Percentiles rank a stretch among this genome's conserved stretches.
Conservation (phyloP, 164 flowering plant species). For the Annona squamosa region DNA sequence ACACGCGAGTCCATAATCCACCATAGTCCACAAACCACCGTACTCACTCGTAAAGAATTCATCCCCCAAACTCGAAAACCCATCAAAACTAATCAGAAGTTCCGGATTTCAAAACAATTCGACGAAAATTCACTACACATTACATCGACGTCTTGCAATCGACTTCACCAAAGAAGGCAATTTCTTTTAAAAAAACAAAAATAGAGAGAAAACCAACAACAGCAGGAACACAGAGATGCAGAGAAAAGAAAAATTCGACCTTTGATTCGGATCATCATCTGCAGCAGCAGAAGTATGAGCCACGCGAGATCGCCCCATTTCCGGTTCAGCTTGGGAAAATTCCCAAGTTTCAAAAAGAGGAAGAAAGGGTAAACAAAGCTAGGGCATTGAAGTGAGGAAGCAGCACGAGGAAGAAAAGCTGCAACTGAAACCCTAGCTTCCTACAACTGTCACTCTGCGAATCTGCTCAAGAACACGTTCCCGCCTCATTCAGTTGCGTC, state of each 20-base stretch:
- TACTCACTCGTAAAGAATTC: background rate
- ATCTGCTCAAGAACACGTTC: background rate
- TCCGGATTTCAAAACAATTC: background rate
- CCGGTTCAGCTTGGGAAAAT: slow-evolving; percentile 2
- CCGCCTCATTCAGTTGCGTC: background rate
- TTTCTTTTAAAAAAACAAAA: background rate
- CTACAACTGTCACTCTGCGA: background rate
- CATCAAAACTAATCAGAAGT: background rate
- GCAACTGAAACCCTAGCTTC: slow-evolving; percentile 2
- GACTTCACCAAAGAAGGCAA: background rate
- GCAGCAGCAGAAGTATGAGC: slow-evolving; percentile 24
- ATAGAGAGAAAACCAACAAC: background rate
- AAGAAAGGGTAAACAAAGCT: background rate
- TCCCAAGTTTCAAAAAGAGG: no score
- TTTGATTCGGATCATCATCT: slow-evolving; percentile 51
- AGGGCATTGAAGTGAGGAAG: background rate
- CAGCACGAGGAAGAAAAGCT: background rate
- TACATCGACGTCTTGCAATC: background rate
- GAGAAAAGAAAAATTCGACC: slow-evolving; percentile 20
- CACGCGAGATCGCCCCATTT: slow-evolving; percentile 68
- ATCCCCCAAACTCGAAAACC: background rate
- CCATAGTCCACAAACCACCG: background rate
- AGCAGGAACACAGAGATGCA: background rate
- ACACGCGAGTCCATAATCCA: background rate
- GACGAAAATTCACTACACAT: background rate